Evolutionary conservation across 768 basidiomycete species (phyloP).

Genomic region (Suillus clintonianus): DNA sequence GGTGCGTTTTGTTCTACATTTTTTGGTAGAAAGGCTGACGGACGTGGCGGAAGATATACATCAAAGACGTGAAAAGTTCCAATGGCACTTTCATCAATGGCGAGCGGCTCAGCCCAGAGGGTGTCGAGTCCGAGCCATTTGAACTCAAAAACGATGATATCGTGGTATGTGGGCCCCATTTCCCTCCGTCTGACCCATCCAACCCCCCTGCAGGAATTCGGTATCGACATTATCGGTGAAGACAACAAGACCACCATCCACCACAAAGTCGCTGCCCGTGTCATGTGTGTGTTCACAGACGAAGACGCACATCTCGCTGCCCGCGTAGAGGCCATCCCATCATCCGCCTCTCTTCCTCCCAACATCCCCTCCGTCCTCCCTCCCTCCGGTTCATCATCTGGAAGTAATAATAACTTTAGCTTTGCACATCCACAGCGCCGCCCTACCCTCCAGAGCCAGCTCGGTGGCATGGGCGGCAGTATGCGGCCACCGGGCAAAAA

Average conservation of each 20-base stretch:
- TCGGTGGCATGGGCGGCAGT: slow-evolving; percentile 77
- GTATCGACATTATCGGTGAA: slow-evolving; percentile 98
- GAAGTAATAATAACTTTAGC: slow-evolving; percentile 36
- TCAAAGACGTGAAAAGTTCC: slow-evolving; percentile 97
- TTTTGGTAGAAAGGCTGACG: slow-evolving; percentile 13
- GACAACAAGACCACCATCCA: slow-evolving; percentile 98
- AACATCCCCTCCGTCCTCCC: slow-evolving; percentile 14
- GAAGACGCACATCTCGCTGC: slow-evolving; percentile 81
- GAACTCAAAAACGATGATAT: slow-evolving; percentile 95
- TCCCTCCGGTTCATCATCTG: slow-evolving; percentile 37
- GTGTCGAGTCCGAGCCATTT: slow-evolving; percentile 87
- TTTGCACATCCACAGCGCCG: slow-evolving; percentile 52
- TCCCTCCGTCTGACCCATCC: slow-evolving; percentile 8
- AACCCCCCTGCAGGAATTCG: slow-evolving; percentile 76
- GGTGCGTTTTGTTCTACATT: slow-evolving; percentile 43
- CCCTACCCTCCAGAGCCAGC: slow-evolving; percentile 60
- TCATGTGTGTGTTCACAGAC: slow-evolving; percentile 83
- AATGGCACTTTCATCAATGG: slow-evolving; percentile 99
- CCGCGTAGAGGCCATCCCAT: slow-evolving; percentile 68
- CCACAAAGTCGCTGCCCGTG: slow-evolving; percentile 96
- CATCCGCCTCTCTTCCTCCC: slow-evolving; percentile 28
- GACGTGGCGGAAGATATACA: slow-evolving; percentile 69
- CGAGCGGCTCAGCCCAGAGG: slow-evolving; percentile 87
- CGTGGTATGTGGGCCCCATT: slow-evolving; percentile 63
- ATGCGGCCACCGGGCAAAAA: slow-evolving; percentile 78